Percentiles rank a stretch among this genome's conserved stretches.
phyloP scores from a whole-genome alignment of 106 monocot genomes.

The Hemerocallis citrina region DNA sequence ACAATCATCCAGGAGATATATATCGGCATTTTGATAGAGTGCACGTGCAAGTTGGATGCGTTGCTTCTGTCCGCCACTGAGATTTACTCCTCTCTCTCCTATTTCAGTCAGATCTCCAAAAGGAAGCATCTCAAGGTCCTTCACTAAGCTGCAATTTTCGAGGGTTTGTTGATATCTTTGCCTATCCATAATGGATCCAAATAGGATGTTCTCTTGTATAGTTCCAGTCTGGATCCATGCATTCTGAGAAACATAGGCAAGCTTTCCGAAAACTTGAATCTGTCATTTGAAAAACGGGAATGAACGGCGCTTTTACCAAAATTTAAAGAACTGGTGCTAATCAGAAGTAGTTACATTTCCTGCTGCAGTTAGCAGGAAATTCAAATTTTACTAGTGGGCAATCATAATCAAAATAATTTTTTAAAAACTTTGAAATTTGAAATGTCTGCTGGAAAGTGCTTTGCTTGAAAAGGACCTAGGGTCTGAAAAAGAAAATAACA shows the following conservation, averaged over 20 bases:
- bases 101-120: slow-evolving; percentile 88
- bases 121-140: slow-evolving; percentile 70
- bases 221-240: slow-evolving; percentile 78
- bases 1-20: slow-evolving; percentile 86
- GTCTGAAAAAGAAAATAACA: not conserved
- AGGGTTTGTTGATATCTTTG: slow-evolving; percentile 47
- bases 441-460: not conserved
- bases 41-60: slow-evolving; percentile 91
- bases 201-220: slow-evolving; percentile 60
- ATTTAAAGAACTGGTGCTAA: not conserved
- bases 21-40: slow-evolving; percentile 77
- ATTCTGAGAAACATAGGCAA: slow-evolving; percentile 69
- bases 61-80: slow-evolving; percentile 97
- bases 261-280: slow-evolving; percentile 48
- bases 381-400: not conserved
- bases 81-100: slow-evolving; percentile 82
- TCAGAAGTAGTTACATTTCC: too few relatives aligned
- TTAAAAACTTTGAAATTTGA: not conserved
- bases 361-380: not conserved
- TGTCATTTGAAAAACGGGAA: slow-evolving; percentile 13
- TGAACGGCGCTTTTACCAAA: not conserved
- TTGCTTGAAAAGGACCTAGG: not conserved
- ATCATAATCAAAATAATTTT: not conserved
- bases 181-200: slow-evolving; percentile 50
- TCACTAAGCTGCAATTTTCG: slow-evolving; percentile 61